These are phyloP conservation scores for Solanum hybrid DNA, from an alignment of 305 asterid genomes.

Conservation along the genomic window DNA sequence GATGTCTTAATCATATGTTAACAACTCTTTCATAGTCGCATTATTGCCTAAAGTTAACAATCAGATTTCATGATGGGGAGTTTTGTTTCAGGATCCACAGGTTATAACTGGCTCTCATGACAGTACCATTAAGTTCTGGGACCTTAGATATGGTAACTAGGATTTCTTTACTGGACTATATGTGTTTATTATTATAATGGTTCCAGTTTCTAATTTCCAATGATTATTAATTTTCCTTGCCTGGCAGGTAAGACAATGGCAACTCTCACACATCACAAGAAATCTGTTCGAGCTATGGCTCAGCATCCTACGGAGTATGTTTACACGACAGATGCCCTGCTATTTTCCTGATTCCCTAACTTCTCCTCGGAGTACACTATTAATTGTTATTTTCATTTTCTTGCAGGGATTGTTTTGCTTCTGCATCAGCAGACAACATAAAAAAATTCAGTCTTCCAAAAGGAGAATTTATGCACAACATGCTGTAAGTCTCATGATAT, in stretches of 20 bases:
- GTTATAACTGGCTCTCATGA: conserved; percentile 98
- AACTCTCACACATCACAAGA: conserved; percentile 94
- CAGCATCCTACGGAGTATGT: conserved; percentile 79
- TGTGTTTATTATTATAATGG: background rate
- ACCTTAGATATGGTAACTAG: conserved; percentile 67
- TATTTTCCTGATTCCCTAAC: background rate
- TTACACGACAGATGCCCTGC: background rate
- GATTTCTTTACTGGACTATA: background rate
- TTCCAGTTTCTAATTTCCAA: background rate
- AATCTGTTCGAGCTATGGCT: conserved; percentile 97
- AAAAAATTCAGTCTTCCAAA: conserved; percentile 84
- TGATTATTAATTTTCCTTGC: background rate
- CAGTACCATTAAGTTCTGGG: conserved; percentile 94
- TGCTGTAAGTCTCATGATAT: conserved; percentile 36
- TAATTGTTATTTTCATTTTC: background rate
- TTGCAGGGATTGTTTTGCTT: conserved; percentile 48
- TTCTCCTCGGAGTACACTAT: background rate
- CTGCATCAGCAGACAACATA: conserved; percentile 97
- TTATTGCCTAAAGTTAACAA: background rate
- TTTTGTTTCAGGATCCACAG: conserved; percentile 63
- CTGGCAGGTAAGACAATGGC: conserved; percentile 57
- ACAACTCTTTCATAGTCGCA: background rate
- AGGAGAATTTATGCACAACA: conserved; percentile 96
- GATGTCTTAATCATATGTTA: background rate
- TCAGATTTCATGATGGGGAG: background rate